phyloP scores from a whole-genome alignment of 2,329 filamentous ascomycete species.

The Cercospora zeae-maydis region DNA sequence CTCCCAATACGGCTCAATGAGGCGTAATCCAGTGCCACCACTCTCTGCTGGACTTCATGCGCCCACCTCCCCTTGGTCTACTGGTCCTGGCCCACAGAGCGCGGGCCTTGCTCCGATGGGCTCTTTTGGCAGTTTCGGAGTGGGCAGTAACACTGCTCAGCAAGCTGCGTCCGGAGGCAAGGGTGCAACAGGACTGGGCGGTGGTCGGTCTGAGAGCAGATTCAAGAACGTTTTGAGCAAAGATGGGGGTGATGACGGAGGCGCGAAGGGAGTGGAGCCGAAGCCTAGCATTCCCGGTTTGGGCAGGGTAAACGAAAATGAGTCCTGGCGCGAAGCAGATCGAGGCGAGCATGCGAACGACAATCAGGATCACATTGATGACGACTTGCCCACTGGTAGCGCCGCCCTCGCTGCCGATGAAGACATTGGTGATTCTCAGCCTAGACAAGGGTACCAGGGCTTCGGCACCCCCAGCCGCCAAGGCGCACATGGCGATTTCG shows the following conservation, averaged over 20 bases:
- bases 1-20: slow-evolving; percentile 52
- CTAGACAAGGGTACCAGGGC: slow-evolving; percentile 42
- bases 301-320: slow-evolving; percentile 53
- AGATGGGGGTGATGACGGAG: slow-evolving; percentile 63
- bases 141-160: slow-evolving; percentile 45
- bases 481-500: slow-evolving; percentile 55
- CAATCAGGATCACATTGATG: slow-evolving; percentile 62
- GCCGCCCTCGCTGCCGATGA: slow-evolving; percentile 72
- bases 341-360: slow-evolving; percentile 23
- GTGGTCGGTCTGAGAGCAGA: slow-evolving; percentile 70
- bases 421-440: slow-evolving; percentile 58
- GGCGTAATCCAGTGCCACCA: slow-evolving; percentile 55
- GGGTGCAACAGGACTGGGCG: slow-evolving; percentile 60
- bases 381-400: slow-evolving; percentile 62
- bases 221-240: slow-evolving; percentile 82
- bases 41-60: slow-evolving; percentile 49
- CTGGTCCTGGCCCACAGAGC: slow-evolving; percentile 51
- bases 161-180: slow-evolving; percentile 63
- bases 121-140: slow-evolving; percentile 85
- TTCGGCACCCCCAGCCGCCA: slow-evolving; percentile 46
- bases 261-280: slow-evolving; percentile 46
- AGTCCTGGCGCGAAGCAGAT: slow-evolving; percentile 44
- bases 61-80: slow-evolving; percentile 56
- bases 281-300: slow-evolving; percentile 54
- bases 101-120: slow-evolving; percentile 71